A percentile compares a stretch with the other conserved stretches of the same genome.
These are phyloP conservation scores for Nigrospora oryzae DNA, from an alignment of 2,329 filamentous ascomycete species.

Conservation along the genomic window DNA sequence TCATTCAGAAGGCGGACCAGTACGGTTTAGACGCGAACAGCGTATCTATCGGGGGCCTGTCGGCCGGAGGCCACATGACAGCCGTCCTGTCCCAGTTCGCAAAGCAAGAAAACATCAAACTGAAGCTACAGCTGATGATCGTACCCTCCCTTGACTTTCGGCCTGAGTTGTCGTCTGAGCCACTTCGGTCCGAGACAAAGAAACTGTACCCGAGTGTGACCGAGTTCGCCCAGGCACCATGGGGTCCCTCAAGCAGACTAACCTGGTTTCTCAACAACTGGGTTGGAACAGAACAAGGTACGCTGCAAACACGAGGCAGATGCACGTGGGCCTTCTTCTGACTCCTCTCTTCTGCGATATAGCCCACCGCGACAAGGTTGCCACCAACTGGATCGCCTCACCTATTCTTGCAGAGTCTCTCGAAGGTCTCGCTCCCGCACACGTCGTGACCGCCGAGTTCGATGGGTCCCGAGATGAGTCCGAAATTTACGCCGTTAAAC, in stretches of 20 bases:
- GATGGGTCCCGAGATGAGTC: conserved; percentile 25
- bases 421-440: conserved; percentile 14
- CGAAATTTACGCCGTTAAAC: conserved; percentile 14
- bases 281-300: too few relatives aligned
- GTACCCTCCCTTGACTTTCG: conserved; percentile 23
- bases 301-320: too few relatives aligned
- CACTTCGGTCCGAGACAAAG: conserved; percentile 4
- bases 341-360: too few relatives aligned
- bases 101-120: conserved; percentile 16
- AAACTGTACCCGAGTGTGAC: conserved; percentile 17
- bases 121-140: conserved; percentile 21
- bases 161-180: conserved; percentile 14
- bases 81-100: conserved; percentile 24
- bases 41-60: conserved; percentile 15
- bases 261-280: conserved; percentile 23
- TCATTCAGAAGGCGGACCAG: background rate
- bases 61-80: conserved; percentile 16
- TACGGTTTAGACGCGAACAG: conserved; percentile 10
- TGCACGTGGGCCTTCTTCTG: too few relatives aligned
- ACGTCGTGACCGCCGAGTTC: conserved; percentile 25
- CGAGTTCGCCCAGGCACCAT: conserved; percentile 14
- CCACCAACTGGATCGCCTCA: conserved; percentile 3
- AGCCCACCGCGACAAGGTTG: background rate
- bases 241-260: conserved; percentile 19
- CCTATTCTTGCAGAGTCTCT: conserved; percentile 19